A percentile compares a stretch with the other conserved stretches of the same genome.
These are phyloP conservation scores for Fusarium sp. DNA, from an alignment of 2,329 filamentous ascomycete species.

Conservation along the genomic window DNA sequence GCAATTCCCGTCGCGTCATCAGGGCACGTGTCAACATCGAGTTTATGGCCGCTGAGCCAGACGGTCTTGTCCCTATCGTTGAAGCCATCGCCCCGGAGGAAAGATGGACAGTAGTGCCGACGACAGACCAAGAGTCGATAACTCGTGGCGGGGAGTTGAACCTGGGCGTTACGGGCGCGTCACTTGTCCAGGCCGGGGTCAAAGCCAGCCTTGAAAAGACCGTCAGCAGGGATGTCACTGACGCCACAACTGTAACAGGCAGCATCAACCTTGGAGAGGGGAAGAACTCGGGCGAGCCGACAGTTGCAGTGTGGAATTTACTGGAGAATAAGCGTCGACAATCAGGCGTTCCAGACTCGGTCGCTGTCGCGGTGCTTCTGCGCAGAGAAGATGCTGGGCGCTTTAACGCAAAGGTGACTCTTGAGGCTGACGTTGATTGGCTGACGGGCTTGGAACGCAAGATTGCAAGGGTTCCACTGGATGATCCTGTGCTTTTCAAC, in stretches of 20 bases:
- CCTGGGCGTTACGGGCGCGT: not conserved
- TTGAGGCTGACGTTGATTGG: slow-evolving; percentile 18
- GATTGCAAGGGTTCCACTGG: slow-evolving; percentile 7
- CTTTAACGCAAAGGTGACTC: slow-evolving; percentile 9
- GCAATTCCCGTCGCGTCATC: not conserved
- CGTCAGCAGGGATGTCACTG: not conserved
- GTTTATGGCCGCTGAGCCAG: too few species aligned
- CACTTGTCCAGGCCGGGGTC: not conserved
- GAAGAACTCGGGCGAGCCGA: not conserved
- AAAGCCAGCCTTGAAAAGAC: not conserved
- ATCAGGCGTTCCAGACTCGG: slow-evolving; percentile 9
- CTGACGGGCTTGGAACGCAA: slow-evolving; percentile 9
- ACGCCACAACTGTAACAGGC: not conserved
- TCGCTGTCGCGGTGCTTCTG: slow-evolving; percentile 5
- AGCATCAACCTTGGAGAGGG: not conserved
- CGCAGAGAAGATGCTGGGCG: slow-evolving; percentile 9
- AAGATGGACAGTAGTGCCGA: slow-evolving; percentile 22
- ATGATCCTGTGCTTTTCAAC: slow-evolving; percentile 20
- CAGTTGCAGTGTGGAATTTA: not conserved
- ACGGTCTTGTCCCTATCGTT: not conserved
- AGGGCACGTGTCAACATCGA: not conserved
- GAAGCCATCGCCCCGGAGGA: slow-evolving; percentile 20
- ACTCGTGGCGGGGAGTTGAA: not conserved
- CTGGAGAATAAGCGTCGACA: slow-evolving; percentile 7
- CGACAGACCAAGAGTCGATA: slow-evolving; percentile 8